These are phyloP conservation scores for Ganoderma sinense DNA, from an alignment of 1,284 basidiomycete genomes.

Conservation along the genomic window DNA sequence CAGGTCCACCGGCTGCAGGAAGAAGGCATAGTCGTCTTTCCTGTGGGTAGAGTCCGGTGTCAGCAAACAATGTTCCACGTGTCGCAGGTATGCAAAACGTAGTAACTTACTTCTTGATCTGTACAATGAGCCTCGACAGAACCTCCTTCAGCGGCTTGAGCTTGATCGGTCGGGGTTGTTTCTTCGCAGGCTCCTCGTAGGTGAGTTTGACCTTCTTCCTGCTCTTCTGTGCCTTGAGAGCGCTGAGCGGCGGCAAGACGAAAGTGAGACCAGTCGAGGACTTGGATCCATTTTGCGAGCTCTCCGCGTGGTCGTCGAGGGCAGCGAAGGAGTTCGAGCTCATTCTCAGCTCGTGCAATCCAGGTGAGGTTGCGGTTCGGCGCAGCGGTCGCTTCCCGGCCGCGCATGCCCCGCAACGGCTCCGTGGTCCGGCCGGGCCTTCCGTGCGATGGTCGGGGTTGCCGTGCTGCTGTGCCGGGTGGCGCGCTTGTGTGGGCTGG, in stretches of 20 bases:
- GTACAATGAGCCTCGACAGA: conserved; percentile 61
- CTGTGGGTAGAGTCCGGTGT: conserved; percentile 43
- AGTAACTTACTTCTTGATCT: conserved; percentile 74
- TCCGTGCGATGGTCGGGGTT: neutral
- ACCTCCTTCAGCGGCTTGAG: conserved; percentile 82
- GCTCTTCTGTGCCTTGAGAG: conserved; percentile 42
- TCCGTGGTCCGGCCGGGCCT: conserved; percentile 25
- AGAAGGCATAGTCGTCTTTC: conserved; percentile 89
- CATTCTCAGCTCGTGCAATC: conserved; percentile 31
- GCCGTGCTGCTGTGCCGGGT: neutral
- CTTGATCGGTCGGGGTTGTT: conserved; percentile 62
- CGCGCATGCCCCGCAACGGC: conserved; percentile 27
- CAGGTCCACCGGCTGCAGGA: conserved; percentile 74
- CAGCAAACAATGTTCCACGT: neutral
- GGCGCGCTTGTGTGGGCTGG: neutral
- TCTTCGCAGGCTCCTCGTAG: conserved; percentile 38
- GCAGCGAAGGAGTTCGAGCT: conserved; percentile 34
- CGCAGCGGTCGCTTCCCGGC: conserved; percentile 28
- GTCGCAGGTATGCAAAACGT: neutral
- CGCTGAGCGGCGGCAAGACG: conserved; percentile 45
- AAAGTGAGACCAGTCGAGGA: conserved; percentile 41
- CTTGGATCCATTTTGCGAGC: conserved; percentile 31
- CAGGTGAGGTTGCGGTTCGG: conserved; percentile 30
- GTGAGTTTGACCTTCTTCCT: conserved; percentile 40
- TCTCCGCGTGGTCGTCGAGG: conserved; percentile 31